These are phyloP conservation scores for Dendrostoma leiphaemia DNA, from an alignment of 2,329 filamentous ascomycete genomes.

Conservation along the genomic window DNA sequence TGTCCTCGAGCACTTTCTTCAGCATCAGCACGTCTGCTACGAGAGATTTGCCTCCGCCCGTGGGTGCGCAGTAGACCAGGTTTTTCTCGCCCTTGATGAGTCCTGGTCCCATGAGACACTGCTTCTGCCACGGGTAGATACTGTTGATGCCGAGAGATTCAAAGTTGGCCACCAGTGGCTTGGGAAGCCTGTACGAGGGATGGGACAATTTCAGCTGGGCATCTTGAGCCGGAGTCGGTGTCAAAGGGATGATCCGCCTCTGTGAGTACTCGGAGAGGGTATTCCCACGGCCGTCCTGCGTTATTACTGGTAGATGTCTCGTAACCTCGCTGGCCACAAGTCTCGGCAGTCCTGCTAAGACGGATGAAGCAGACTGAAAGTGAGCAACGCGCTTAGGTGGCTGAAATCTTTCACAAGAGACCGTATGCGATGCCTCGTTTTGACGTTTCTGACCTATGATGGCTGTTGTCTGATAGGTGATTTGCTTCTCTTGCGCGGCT, in stretches of 20 bases:
- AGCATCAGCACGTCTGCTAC: conserved; percentile 73
- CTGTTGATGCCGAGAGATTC: conserved; percentile 63
- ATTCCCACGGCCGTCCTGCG: conserved; percentile 14
- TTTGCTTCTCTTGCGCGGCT: conserved; percentile 18
- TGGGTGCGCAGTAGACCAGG: conserved; percentile 77
- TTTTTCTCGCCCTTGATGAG: conserved; percentile 65
- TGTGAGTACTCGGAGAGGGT: conserved; percentile 55
- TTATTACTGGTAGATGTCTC: conserved; percentile 1
- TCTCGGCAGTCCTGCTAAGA: conserved; percentile 15
- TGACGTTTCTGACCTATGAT: conserved; percentile 26
- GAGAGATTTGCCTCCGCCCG: conserved; percentile 74
- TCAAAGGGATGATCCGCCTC: conserved; percentile 48
- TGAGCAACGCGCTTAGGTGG: conserved; percentile 6
- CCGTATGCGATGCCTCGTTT: conserved; percentile 15
- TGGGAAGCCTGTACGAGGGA: conserved; percentile 60
- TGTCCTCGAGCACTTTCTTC: conserved; percentile 64
- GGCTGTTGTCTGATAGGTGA: conserved; percentile 18
- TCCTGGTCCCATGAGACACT: conserved; percentile 67
- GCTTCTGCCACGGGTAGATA: conserved; percentile 79
- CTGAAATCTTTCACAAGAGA: not conserved
- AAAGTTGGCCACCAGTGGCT: conserved; percentile 62
- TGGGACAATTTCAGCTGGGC: conserved; percentile 61
- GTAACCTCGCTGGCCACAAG: conserved; percentile 45
- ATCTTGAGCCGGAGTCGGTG: conserved; percentile 50
- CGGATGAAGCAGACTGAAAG: conserved; percentile 9